Conservation (phyloP, 2,329 filamentous ascomycete species). For the Fusarium guadeloupense region DNA sequence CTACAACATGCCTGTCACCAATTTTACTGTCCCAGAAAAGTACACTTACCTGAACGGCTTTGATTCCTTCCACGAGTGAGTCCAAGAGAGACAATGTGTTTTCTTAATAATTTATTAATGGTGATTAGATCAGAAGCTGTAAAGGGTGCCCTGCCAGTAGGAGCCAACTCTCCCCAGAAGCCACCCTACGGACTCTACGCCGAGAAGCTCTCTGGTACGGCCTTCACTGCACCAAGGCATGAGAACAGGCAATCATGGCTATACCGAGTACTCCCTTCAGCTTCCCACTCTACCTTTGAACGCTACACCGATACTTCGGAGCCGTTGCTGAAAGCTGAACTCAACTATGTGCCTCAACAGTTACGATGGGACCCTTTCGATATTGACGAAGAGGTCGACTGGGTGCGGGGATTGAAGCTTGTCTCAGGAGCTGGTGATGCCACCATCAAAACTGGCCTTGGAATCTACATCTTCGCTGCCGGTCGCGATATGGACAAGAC, state of each 20-base stretch:
- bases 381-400: conserved; percentile 67
- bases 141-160: conserved; percentile 75
- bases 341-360: conserved; percentile 71
- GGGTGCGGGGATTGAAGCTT: conserved; percentile 68
- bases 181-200: conserved; percentile 80
- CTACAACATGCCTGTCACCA: conserved; percentile 31
- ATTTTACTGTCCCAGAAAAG: conserved; percentile 51
- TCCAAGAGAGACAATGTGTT: neutral
- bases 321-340: conserved; percentile 34
- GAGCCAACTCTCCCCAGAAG: conserved; percentile 83
- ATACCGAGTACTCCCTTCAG: conserved; percentile 73
- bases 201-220: conserved; percentile 78
- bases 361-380: conserved; percentile 85
- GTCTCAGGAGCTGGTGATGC: conserved; percentile 83
- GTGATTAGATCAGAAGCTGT: conserved; percentile 74
- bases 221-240: conserved; percentile 74
- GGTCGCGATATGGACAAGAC: conserved; percentile 77
- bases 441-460: conserved; percentile 80
- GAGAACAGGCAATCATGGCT: conserved; percentile 77
- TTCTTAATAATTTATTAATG: neutral
- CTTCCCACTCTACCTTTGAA: conserved; percentile 63
- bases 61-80: conserved; percentile 78
- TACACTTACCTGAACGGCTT: conserved; percentile 85
- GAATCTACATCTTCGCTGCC: conserved; percentile 82
- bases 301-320: neutral